Percentiles rank a stretch among this genome's conserved stretches.
Conservation (phyloP, 2,329 filamentous ascomycete genomes). For the Incumbomyces delicatus region DNA sequence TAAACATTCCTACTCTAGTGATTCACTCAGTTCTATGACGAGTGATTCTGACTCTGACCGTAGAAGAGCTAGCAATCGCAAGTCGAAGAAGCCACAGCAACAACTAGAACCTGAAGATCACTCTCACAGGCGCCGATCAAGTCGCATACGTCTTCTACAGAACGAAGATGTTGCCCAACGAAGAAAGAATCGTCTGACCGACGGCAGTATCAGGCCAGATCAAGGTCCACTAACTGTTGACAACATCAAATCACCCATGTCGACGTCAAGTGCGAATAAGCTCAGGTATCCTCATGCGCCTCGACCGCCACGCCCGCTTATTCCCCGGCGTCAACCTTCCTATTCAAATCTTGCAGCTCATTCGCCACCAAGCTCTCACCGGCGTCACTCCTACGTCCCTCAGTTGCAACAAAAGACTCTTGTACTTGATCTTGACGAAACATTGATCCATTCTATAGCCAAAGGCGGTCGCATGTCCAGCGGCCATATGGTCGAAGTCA, state of each 20-base stretch:
- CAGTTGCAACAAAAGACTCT: conserved; percentile 69
- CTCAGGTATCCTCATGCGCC: conserved; percentile 88
- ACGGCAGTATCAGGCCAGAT: conserved; percentile 48
- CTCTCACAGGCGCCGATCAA: conserved; percentile 15
- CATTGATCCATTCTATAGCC: conserved; percentile 93
- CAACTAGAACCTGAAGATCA: conserved; percentile 1
- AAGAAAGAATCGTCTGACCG: conserved; percentile 38
- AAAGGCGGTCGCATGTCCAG: conserved; percentile 93
- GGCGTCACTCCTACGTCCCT: conserved; percentile 27
- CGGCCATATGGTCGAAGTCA: conserved; percentile 98
- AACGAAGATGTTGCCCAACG: conserved; percentile 35
- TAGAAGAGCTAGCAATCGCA: conserved; percentile 7
- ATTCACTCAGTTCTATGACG: conserved; percentile 13
- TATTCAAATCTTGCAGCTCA: conserved; percentile 55
- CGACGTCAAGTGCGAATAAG: conserved; percentile 58
- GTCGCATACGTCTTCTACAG: conserved; percentile 19
- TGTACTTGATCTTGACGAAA: conserved; percentile 93
- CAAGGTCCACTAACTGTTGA: conserved; percentile 56
- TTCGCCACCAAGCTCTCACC: conserved; percentile 16
- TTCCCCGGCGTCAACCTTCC: conserved; percentile 80
- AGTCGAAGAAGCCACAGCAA: neutral
- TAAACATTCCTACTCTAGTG: conserved; percentile 19
- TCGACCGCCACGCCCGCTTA: conserved; percentile 76
- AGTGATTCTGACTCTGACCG: conserved; percentile 18
- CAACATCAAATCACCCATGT: conserved; percentile 87